Percentiles rank a stretch among this genome's conserved stretches.
Evolutionary conservation across 2,329 filamentous ascomycete species (phyloP).

Genomic region (Dendrostoma leiphaemia): DNA sequence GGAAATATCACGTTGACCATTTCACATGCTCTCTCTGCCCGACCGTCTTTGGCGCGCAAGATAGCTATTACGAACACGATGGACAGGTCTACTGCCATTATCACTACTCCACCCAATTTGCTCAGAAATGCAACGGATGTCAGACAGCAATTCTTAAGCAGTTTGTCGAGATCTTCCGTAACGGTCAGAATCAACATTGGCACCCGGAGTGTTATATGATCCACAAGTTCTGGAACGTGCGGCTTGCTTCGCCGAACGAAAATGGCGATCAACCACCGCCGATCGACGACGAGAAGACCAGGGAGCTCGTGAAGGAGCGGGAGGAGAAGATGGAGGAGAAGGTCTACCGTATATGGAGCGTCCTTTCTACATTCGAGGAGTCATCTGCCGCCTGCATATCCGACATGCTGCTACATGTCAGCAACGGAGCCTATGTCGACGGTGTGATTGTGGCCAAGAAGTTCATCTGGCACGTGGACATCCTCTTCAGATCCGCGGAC

Average conservation of each 20-base stretch:
- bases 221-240: constrained; percentile 99
- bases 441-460: constrained; percentile 92
- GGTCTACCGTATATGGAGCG: constrained; percentile 97
- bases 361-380: constrained; percentile 94
- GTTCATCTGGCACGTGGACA: constrained; percentile 94
- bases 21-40: constrained; percentile 97
- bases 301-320: constrained; percentile 74
- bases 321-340: constrained; percentile 98
- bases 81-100: constrained; percentile 97
- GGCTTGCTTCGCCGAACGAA: constrained; percentile 65
- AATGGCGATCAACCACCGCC: constrained; percentile 39
- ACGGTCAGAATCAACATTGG: constrained; percentile 98
- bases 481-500: constrained; percentile 87
- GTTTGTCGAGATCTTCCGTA: constrained; percentile 97
- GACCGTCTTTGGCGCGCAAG: constrained; percentile 95
- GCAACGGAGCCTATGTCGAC: constrained; percentile 94
- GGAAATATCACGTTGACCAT: constrained; percentile 98
- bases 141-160: constrained; percentile 97
- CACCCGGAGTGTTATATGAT: constrained; percentile 99
- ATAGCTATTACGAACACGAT: constrained; percentile 99
- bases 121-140: constrained; percentile 93
- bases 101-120: constrained; percentile 97
- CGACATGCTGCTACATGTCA: constrained; percentile 97
- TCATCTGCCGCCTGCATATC: constrained; percentile 97
- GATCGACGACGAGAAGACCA: constrained; percentile 56